Evolutionary conservation across 164 flowering plant genomes (phyloP), one percentile per base, ranked within the genome.

Genomic region (Magnolia changhungtana): DNA sequence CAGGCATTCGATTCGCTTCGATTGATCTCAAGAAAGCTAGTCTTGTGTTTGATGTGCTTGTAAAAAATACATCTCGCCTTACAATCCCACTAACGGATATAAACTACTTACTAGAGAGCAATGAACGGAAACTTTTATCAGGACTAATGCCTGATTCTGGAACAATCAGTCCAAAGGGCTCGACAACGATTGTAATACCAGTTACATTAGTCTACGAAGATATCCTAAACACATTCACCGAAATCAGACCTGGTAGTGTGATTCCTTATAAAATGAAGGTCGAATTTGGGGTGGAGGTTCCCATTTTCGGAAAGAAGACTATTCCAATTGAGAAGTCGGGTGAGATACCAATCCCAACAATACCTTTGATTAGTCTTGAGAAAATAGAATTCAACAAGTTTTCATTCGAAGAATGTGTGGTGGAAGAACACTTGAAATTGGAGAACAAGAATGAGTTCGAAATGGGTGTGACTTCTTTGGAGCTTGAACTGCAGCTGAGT

Each of bases 81-180:
- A 96, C 97, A 1, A 91, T 94, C 80, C 98, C 98, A 51, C 86
- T 92, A 3, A 78, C 91, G 65, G 98, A 94, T 83, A 90, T 94
- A 6, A 81, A 86, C 84, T 94, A 94, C 84, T 82, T 90, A 58
- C 78, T 94, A 50, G 97, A 94, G 81, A 92, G 96, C 78, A 92
- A 89, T 78, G 95, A 92, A 51, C 81, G 98, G 83, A 94, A 92
- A 76, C 87, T 94, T n/a, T 78, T 94, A 27, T 91, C 98, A 37
- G 98, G 97, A 0, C 79, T 90, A 86, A 92, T 94, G 68, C 95
- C 98, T 1, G 95, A 94, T 83, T 89, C 98, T 50, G 95, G 97
- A 68, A 94, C 96, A 0, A 89, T 94, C 74, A 86, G 84, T 63
- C 89, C 92, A 2, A 97, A 92, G 80, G 92, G 95, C 58, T 91